Percentiles rank a stretch among this genome's conserved stretches.
Conservation (phyloP, 345 rosid genomes). For the Bruguiera gymnorhiza region DNA sequence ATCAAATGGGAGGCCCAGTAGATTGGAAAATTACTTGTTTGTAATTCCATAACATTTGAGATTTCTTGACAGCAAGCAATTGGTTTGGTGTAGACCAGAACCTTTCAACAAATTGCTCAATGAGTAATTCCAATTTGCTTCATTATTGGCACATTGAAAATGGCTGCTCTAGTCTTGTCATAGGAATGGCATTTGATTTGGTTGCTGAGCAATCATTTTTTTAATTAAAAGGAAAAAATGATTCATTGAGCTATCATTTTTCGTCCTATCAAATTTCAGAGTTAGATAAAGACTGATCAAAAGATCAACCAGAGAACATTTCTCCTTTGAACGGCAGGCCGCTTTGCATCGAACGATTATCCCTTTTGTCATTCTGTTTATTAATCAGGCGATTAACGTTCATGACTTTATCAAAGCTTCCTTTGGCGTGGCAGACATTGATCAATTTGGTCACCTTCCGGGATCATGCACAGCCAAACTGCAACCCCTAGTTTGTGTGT, state of each 20-base stretch:
- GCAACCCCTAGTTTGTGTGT: no score
- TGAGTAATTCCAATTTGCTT: no score
- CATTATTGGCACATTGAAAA: background rate
- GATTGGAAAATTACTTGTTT: background rate
- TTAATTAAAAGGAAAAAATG: background rate
- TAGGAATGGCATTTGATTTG: background rate
- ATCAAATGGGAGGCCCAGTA: no score
- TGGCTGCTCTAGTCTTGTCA: background rate
- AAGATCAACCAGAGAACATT: slow-evolving; percentile 9
- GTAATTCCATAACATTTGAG: background rate
- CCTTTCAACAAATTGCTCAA: background rate
- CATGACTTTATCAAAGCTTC: slow-evolving; percentile 1
- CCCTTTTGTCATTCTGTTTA: background rate
- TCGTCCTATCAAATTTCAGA: no score
- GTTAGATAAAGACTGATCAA: background rate
- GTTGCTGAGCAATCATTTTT: slow-evolving; percentile 7
- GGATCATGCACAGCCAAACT: background rate
- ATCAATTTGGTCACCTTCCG: background rate
- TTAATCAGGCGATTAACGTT: background rate
- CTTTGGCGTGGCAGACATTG: background rate
- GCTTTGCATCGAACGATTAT: background rate
- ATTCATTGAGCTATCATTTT: background rate
- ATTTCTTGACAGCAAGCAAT: background rate
- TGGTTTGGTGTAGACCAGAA: background rate
- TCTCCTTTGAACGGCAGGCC: background rate